A percentile compares a stretch with the other conserved stretches of the same genome.
Evolutionary conservation across 225 moss, liverwort and hornwort species (phyloP).

Genomic region (Marchantia paleacea): DNA sequence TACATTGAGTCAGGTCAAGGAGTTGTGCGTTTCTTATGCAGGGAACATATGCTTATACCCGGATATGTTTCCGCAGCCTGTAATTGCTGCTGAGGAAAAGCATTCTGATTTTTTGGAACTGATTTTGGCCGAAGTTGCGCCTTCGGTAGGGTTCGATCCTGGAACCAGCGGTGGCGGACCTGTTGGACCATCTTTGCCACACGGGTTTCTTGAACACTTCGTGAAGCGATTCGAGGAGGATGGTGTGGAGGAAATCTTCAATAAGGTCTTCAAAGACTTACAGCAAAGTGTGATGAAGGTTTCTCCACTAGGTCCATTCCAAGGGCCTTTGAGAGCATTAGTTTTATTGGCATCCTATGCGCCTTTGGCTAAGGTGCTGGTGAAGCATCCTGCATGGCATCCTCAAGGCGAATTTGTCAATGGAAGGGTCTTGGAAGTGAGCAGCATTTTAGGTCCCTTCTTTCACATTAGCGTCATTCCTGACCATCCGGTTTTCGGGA

Average conservation of each 20-base stretch:
- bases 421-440: constrained; percentile 79
- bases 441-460: constrained; percentile 89
- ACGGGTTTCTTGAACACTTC: constrained; percentile 75
- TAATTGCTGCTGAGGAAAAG: constrained; percentile 32
- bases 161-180: constrained; percentile 42
- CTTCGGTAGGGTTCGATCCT: constrained; percentile 59
- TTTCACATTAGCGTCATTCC: constrained; percentile 93
- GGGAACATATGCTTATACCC: constrained; percentile 76
- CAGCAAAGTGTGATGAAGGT: constrained; percentile 62
- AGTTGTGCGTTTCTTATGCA: constrained; percentile 73
- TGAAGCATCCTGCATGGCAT: constrained; percentile 80
- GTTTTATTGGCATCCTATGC: constrained; percentile 65
- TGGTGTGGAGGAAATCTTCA: constrained; percentile 59
- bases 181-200: constrained; percentile 57
- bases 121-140: constrained; percentile 67
- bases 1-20: constrained; percentile 76
- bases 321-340: constrained; percentile 69
- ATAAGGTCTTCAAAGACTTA: constrained; percentile 65
- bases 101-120: constrained; percentile 57
- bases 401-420: constrained; percentile 58
- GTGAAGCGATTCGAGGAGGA: constrained; percentile 87
- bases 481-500: constrained; percentile 71
- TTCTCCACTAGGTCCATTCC: constrained; percentile 82
- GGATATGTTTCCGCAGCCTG: constrained; percentile 84
- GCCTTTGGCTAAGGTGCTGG: constrained; percentile 59